A percentile compares a stretch with the other conserved stretches of the same genome.
Conservation (phyloP, 2,329 filamentous ascomycete genomes). For the Hypoxylon sp. region DNA sequence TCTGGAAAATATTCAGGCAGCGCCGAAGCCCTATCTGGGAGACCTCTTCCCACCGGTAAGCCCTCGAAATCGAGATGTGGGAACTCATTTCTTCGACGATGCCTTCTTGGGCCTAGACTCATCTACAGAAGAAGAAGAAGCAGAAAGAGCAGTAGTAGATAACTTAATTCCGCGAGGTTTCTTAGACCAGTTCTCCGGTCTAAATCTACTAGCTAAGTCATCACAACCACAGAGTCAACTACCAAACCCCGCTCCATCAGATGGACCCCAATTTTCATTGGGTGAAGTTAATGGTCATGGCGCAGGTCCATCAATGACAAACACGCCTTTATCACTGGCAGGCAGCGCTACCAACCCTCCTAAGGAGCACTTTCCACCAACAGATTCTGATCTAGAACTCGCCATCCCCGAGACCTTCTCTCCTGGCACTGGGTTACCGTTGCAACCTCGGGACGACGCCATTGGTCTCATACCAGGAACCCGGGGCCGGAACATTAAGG, state of each 20-base stretch:
- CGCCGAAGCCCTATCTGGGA: background rate
- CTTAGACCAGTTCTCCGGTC: background rate
- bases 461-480: background rate
- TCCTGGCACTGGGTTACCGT: background rate
- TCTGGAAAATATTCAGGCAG: background rate
- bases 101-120: background rate
- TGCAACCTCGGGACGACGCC: slow-evolving; percentile 10
- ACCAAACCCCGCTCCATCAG: background rate
- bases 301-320: background rate
- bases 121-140: background rate
- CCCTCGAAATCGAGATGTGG: background rate
- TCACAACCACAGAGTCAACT: background rate
- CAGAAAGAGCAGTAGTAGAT: background rate
- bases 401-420: background rate
- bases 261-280: background rate
- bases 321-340: background rate
- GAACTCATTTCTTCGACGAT: background rate
- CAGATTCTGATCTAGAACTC: background rate
- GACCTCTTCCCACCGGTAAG: background rate
- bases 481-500: background rate
- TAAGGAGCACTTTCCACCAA: background rate
- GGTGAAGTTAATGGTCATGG: background rate
- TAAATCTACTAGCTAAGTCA: background rate
- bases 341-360: background rate
- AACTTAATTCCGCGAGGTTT: background rate